Conservation (phyloP, 2,329 filamentous ascomycete species). For the Aschersonia sp. region DNA sequence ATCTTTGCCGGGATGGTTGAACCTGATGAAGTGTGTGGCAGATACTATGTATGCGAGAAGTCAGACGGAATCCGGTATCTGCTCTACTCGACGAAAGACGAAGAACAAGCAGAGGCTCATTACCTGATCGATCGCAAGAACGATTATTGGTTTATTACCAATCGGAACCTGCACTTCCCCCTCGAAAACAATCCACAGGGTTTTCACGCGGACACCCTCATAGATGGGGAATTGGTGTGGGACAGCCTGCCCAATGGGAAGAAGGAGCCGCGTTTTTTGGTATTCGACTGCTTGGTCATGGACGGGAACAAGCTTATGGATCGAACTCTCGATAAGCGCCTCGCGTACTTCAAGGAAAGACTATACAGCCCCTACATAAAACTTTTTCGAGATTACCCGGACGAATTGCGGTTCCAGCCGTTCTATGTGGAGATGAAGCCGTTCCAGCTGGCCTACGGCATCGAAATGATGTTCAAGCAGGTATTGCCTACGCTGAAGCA, state of each 20-base stretch:
- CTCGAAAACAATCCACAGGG: constrained; percentile 44
- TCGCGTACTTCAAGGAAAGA: constrained; percentile 71
- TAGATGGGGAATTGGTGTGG: constrained; percentile 88
- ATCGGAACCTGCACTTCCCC: constrained; percentile 64
- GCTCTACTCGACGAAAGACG: constrained; percentile 68
- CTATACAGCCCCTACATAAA: constrained; percentile 58
- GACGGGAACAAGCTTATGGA: constrained; percentile 64
- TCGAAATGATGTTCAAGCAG: constrained; percentile 83
- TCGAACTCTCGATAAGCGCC: constrained; percentile 71
- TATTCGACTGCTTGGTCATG: constrained; percentile 84
- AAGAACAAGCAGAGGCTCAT: constrained; percentile 49
- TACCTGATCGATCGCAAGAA: constrained; percentile 97
- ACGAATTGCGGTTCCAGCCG: constrained; percentile 54
- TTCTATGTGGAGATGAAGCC: constrained; percentile 80
- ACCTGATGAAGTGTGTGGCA: constrained; percentile 13
- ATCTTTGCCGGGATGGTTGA: no score
- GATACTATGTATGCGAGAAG: constrained; percentile 97
- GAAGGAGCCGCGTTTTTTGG: constrained; percentile 65
- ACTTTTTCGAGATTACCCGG: constrained; percentile 49
- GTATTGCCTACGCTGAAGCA: constrained; percentile 74
- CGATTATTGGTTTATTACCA: constrained; percentile 78
- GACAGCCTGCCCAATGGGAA: constrained; percentile 58
- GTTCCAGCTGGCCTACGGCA: constrained; percentile 78
- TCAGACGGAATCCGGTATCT: constrained; percentile 92
- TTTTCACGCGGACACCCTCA: constrained; percentile 68